These are phyloP conservation scores for Rhododendron williamsianum DNA, from an alignment of 148 eudicot genomes.

Conservation along the genomic window DNA sequence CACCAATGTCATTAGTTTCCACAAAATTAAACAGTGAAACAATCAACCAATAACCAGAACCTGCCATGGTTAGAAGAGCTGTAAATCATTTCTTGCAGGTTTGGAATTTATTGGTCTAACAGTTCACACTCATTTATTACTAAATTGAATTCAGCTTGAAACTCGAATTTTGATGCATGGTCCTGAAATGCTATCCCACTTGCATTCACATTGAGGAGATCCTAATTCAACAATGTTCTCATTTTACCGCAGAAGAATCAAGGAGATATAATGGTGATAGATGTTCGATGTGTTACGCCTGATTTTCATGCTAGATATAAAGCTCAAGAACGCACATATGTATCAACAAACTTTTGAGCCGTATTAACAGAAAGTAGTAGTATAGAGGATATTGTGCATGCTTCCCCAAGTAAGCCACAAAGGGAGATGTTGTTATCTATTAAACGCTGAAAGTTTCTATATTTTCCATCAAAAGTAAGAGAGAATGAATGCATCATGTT, in stretches of 20 bases:
- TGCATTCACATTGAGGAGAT: slow-evolving; percentile 4
- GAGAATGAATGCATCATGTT: background rate
- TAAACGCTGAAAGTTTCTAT: background rate
- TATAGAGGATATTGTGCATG: background rate
- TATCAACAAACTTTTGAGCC: slow-evolving; percentile 26
- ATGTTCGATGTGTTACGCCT: slow-evolving; percentile 69
- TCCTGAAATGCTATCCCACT: background rate
- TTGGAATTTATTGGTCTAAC: background rate
- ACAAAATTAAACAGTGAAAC: background rate
- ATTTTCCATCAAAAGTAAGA: background rate
- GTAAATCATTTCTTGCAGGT: slow-evolving; percentile 93
- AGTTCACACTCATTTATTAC: background rate
- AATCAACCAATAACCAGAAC: slow-evolving; percentile 31
- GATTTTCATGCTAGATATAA: slow-evolving; percentile 87
- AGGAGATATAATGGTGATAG: slow-evolving; percentile 66
- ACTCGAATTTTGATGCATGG: background rate
- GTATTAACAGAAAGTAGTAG: background rate
- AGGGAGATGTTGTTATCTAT: background rate
- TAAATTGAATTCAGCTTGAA: background rate
- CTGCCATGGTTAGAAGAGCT: slow-evolving; percentile 74
- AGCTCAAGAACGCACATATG: slow-evolving; percentile 98
- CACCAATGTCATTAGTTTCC: background rate
- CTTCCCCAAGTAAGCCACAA: background rate
- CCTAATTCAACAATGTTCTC: slow-evolving; percentile 1
- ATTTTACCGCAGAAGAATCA: slow-evolving; percentile 56